phyloP scores from a whole-genome alignment of 75 land plant genomes.

The Pinus taeda region DNA sequence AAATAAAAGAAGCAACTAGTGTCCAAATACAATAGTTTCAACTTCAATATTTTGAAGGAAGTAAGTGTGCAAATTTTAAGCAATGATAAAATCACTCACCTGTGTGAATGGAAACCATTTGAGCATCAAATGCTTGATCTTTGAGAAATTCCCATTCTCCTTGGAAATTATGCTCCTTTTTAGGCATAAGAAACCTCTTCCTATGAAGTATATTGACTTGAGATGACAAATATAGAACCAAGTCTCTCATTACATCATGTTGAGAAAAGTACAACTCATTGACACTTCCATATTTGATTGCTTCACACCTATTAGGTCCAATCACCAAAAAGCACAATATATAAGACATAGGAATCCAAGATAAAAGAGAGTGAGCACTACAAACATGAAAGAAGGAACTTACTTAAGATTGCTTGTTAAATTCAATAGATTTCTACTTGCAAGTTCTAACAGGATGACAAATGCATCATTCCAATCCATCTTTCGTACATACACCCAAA shows the following conservation, averaged over 20 bases:
- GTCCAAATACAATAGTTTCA: too few species aligned
- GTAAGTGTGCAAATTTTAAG: too few species aligned
- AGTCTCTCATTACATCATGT: constrained; percentile 61
- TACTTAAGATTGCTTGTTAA: constrained; percentile 28
- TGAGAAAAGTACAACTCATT: constrained; percentile 48
- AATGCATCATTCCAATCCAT: constrained; percentile 55
- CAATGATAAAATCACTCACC: constrained; percentile 18
- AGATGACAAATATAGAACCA: constrained; percentile 40
- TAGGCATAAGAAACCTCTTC: constrained; percentile 50
- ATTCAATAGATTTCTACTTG: constrained; percentile 47
- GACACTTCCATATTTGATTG: constrained; percentile 20
- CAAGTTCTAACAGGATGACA: constrained; percentile 41
- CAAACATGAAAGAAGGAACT: neutral
- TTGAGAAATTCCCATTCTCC: constrained; percentile 43
- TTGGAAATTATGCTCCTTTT: constrained; percentile 39
- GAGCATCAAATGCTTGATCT: constrained; percentile 50
- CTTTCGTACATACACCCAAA: constrained; percentile 52
- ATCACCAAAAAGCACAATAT: neutral
- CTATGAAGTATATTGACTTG: constrained; percentile 16
- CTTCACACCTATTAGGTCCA: neutral
- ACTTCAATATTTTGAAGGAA: too few species aligned
- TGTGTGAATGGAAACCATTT: constrained; percentile 59
- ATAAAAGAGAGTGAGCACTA: neutral
- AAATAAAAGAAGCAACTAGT: too few species aligned
- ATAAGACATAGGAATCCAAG: too few species aligned